phyloP scores from a whole-genome alignment of 768 basidiomycete species.

The Cystofilobasidium macerans region DNA sequence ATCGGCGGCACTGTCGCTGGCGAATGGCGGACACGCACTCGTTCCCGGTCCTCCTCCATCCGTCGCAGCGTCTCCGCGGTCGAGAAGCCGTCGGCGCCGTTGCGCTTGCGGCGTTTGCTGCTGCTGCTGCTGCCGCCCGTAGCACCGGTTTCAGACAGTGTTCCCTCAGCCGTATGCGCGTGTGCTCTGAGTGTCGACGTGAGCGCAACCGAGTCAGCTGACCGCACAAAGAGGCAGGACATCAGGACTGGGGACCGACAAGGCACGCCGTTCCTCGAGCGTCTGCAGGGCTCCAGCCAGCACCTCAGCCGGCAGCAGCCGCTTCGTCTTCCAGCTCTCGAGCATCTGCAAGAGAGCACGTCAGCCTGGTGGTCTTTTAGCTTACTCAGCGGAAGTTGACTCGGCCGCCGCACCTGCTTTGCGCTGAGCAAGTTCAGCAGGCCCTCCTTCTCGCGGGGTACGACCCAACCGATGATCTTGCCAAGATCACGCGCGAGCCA shows the following conservation, averaged over 20 bases:
- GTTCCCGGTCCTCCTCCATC: slow-evolving; percentile 83
- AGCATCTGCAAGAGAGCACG: slow-evolving; percentile 50
- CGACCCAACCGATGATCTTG: slow-evolving; percentile 70
- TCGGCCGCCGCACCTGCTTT: slow-evolving; percentile 72
- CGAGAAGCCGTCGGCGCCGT: slow-evolving; percentile 40
- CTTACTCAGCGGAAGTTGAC: too few species aligned
- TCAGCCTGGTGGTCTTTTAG: background rate
- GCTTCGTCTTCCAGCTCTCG: slow-evolving; percentile 80
- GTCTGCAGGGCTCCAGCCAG: slow-evolving; percentile 58
- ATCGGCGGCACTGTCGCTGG: background rate
- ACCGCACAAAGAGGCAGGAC: background rate
- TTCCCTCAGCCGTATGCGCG: background rate
- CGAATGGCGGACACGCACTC: slow-evolving; percentile 37
- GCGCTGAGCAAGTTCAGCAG: slow-evolving; percentile 77
- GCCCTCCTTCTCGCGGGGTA: slow-evolving; percentile 76
- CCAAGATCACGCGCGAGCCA: slow-evolving; percentile 66
- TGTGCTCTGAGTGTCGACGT: background rate
- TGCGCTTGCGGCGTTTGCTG: slow-evolving; percentile 28
- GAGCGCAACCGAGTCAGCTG: background rate
- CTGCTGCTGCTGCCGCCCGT: background rate
- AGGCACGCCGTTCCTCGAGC: slow-evolving; percentile 30
- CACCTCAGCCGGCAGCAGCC: slow-evolving; percentile 65
- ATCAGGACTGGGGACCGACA: slow-evolving; percentile 23
- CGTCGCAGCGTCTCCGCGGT: slow-evolving; percentile 66
- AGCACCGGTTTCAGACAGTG: background rate